A percentile compares a stretch with the other conserved stretches of the same genome.
Conservation (phyloP, 108 stramenopile species). For the Fragilariopsis cylindrus region DNA sequence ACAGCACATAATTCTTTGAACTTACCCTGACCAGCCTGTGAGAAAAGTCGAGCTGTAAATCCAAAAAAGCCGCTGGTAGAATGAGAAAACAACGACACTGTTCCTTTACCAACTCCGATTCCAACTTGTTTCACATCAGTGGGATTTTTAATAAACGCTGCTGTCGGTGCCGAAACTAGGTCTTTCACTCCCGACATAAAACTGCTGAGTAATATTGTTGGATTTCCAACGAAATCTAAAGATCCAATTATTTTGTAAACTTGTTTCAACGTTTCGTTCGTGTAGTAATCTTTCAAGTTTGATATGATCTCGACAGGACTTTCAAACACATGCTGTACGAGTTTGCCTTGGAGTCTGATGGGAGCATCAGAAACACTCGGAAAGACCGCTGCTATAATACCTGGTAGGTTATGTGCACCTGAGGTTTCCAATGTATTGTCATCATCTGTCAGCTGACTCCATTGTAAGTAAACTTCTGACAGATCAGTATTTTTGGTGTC, state of each 20-base stretch:
- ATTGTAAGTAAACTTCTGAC: conserved; percentile 46
- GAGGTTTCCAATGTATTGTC: conserved; percentile 25
- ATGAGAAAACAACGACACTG: conserved; percentile 90
- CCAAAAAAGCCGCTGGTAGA: conserved; percentile 91
- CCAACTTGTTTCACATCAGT: conserved; percentile 88
- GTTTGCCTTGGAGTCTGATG: conserved; percentile 82
- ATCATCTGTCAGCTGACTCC: conserved; percentile 58
- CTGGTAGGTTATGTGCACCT: conserved; percentile 26
- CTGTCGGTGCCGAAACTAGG: conserved; percentile 89
- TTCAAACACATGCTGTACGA: conserved; percentile 71
- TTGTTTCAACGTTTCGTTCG: conserved; percentile 83
- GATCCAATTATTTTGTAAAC: conserved; percentile 95
- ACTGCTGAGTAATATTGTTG: conserved; percentile 82
- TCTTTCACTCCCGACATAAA: conserved; percentile 90
- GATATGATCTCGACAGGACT: conserved; percentile 56
- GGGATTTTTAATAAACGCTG: conserved; percentile 76
- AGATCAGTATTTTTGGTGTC: conserved; percentile 15
- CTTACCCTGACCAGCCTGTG: conserved; percentile 58
- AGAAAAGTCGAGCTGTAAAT: conserved; percentile 74
- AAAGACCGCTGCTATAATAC: conserved; percentile 40
- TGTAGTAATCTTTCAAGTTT: conserved; percentile 76
- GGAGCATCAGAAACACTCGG: conserved; percentile 88
- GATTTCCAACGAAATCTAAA: conserved; percentile 94
- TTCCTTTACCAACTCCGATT: conserved; percentile 92
- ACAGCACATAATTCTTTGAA: no score